Percentiles rank a stretch among this genome's conserved stretches.
Conservation (phyloP, 345 rosid species). For the Excoecaria cochinchinensis region DNA sequence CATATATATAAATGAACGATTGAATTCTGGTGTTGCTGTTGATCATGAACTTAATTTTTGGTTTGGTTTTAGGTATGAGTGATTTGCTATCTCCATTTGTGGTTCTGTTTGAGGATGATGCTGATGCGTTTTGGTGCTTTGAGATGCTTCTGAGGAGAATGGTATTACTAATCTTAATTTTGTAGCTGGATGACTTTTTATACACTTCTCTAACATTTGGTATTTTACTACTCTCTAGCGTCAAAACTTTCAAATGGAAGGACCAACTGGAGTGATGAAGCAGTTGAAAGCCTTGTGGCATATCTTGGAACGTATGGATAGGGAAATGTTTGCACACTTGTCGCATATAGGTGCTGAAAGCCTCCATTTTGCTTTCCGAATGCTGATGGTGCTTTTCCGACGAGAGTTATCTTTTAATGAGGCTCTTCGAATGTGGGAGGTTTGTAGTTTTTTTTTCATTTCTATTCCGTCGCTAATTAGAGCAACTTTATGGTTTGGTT, state of each 20-base stretch:
- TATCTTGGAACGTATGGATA: constrained; percentile 74
- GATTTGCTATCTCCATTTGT: constrained; percentile 92
- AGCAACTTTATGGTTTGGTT: neutral
- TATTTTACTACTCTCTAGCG: constrained; percentile 47
- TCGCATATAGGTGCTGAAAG: constrained; percentile 88
- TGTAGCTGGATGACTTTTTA: constrained; percentile 9
- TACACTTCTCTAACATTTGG: constrained; percentile 28
- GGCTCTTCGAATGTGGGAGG: constrained; percentile 98
- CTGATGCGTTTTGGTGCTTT: constrained; percentile 98
- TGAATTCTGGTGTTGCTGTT: neutral
- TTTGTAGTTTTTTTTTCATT: constrained; percentile 28
- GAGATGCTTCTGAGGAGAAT: constrained; percentile 95
- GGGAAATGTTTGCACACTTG: constrained; percentile 74
- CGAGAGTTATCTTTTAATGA: constrained; percentile 74
- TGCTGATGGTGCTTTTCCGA: constrained; percentile 87
- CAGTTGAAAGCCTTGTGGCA: constrained; percentile 82
- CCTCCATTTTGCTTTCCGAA: constrained; percentile 94
- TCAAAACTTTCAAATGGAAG: constrained; percentile 84
- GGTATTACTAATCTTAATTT: constrained; percentile 42
- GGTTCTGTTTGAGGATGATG: constrained; percentile 86
- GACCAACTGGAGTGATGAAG: constrained; percentile 92
- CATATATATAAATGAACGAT: neutral
- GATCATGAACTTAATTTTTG: constrained; percentile 14
- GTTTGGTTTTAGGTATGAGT: constrained; percentile 72
- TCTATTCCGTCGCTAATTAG: neutral